These are phyloP conservation scores for Macrolepiota dolichaula DNA, from an alignment of 768 basidiomycete species.

Conservation along the genomic window DNA sequence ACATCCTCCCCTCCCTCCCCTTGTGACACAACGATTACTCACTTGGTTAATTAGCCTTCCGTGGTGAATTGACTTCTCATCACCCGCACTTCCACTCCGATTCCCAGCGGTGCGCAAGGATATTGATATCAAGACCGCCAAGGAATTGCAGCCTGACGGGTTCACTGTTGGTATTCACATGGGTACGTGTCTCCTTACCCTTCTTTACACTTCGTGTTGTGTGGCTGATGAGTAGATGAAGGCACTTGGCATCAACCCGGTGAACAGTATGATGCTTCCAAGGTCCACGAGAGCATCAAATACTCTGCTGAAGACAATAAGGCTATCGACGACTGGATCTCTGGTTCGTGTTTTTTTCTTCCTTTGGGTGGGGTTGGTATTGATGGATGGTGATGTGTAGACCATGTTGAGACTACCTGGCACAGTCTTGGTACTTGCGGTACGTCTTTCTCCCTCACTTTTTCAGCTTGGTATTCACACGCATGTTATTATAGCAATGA, in stretches of 20 bases:
- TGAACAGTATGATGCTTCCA: conserved; percentile 48
- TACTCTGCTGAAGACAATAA: conserved; percentile 67
- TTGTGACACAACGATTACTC: not conserved
- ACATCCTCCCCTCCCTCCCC: conserved; percentile 10
- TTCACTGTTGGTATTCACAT: conserved; percentile 73
- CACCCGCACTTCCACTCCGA: conserved; percentile 74
- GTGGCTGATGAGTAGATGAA: conserved; percentile 50
- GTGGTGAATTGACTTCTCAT: conserved; percentile 69
- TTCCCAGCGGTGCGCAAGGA: conserved; percentile 58
- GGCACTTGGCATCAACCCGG: conserved; percentile 36
- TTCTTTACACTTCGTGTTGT: not conserved
- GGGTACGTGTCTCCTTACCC: conserved; percentile 35
- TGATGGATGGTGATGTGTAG: conserved; percentile 37
- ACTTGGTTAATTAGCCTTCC: conserved; percentile 44
- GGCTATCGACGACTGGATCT: conserved; percentile 70
- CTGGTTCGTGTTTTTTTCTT: conserved; percentile 27
- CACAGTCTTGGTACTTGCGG: conserved; percentile 63
- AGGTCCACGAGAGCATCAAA: conserved; percentile 62
- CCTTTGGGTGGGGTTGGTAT: not conserved
- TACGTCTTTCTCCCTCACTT: conserved; percentile 17
- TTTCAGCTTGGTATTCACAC: not conserved
- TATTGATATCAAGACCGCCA: conserved; percentile 67
- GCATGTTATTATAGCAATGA: conserved; percentile 45
- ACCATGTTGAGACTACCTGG: conserved; percentile 78
- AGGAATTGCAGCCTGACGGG: conserved; percentile 53